Evolutionary conservation across 768 basidiomycete genomes (phyloP).

Genomic region (Imleria badia): DNA sequence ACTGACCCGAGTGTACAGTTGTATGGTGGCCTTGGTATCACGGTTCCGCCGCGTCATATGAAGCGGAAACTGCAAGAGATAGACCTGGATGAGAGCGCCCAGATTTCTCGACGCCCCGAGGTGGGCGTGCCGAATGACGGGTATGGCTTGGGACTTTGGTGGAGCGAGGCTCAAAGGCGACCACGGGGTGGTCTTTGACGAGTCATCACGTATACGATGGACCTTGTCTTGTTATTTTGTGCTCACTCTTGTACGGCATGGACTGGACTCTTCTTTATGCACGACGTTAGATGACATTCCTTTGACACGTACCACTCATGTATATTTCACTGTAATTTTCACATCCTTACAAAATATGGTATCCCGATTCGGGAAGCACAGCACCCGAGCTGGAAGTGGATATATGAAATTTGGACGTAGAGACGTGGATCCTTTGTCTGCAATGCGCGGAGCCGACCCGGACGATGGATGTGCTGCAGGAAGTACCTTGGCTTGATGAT

Average conservation of each 20-base stretch:
- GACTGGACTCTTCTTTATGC: neutral
- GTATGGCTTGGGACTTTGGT: neutral
- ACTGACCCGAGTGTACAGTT: neutral
- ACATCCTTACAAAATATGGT: neutral
- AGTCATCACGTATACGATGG: neutral
- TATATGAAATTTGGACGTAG: too few relatives aligned
- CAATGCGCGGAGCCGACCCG: too few relatives aligned
- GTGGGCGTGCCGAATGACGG: neutral
- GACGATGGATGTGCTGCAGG: too few relatives aligned
- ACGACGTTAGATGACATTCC: neutral
- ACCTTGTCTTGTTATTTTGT: neutral
- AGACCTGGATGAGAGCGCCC: neutral
- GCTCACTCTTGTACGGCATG: neutral
- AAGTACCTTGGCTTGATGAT: too few relatives aligned
- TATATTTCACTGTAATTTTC: too few relatives aligned
- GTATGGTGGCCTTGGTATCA: constrained; percentile 6
- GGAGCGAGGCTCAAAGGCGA: neutral
- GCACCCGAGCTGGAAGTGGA: too few relatives aligned
- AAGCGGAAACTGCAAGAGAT: constrained; percentile 21
- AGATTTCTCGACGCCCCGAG: neutral
- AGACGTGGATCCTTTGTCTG: too few relatives aligned
- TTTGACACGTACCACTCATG: neutral
- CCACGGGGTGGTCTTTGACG: neutral
- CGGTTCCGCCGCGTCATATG: neutral
- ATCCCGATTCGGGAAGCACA: neutral